A percentile compares a stretch with the other conserved stretches of the same genome.
Conservation (phyloP, 2,329 filamentous ascomycete genomes). For the Cladobotryum mycophilum region DNA sequence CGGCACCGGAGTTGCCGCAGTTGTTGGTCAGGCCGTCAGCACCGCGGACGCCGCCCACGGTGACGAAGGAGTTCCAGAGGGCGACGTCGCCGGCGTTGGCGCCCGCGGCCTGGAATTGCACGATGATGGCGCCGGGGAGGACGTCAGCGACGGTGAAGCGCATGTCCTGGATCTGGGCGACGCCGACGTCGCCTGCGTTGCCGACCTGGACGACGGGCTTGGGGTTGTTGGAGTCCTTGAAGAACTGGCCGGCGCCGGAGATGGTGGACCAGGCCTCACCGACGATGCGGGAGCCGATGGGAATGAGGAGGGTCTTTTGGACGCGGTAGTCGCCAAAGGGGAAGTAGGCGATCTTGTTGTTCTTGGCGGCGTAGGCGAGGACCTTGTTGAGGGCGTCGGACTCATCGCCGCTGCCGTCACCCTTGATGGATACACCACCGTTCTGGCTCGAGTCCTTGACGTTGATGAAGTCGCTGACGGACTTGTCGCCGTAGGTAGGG, state of each 20-base stretch:
- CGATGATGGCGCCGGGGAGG: slow-evolving; percentile 32
- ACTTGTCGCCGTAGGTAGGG: slow-evolving; percentile 32
- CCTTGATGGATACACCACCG: slow-evolving; percentile 25
- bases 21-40: slow-evolving; percentile 31
- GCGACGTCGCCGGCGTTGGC: slow-evolving; percentile 41
- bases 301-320: slow-evolving; percentile 20
- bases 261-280: slow-evolving; percentile 50
- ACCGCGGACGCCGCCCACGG: slow-evolving; percentile 37
- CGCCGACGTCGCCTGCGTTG: slow-evolving; percentile 39
- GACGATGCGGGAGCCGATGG: slow-evolving; percentile 42
- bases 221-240: slow-evolving; percentile 41
- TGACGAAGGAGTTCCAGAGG: slow-evolving; percentile 41
- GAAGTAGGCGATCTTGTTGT: slow-evolving; percentile 23
- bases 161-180: slow-evolving; percentile 46
- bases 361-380: slow-evolving; percentile 29
- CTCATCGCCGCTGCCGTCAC: slow-evolving; percentile 34
- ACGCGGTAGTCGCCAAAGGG: slow-evolving; percentile 23
- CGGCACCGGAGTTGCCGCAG: slow-evolving; percentile 26
- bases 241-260: slow-evolving; percentile 35
- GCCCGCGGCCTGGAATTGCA: slow-evolving; percentile 46
- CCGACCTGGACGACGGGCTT: slow-evolving; percentile 46
- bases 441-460: slow-evolving; percentile 33
- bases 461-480: slow-evolving; percentile 24
- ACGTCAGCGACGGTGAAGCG: slow-evolving; percentile 44
- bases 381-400: slow-evolving; percentile 32